These are phyloP conservation scores for Ilyonectria sp. DNA, from an alignment of 2,329 filamentous ascomycete genomes.

Conservation along the genomic window DNA sequence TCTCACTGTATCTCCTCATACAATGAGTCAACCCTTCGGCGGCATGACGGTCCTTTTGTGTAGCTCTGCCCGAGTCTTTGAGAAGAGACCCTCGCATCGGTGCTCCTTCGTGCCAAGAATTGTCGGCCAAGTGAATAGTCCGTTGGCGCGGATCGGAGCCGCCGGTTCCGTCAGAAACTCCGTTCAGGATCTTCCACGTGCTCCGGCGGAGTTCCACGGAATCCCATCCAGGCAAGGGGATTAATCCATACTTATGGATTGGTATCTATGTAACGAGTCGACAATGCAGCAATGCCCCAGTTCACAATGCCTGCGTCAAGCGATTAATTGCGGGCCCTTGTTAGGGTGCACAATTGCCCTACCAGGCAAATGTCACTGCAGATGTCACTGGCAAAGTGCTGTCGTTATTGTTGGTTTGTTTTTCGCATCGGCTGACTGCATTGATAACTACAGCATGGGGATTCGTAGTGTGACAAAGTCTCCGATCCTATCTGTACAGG, in stretches of 20 bases:
- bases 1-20: neutral
- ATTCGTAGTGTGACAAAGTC: too few species aligned
- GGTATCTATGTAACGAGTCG: neutral
- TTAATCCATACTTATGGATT: neutral
- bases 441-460: neutral
- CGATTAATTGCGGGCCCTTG: neutral
- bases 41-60: neutral
- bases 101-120: neutral
- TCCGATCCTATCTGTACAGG: too few species aligned
- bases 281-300: neutral
- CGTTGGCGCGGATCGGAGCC: neutral
- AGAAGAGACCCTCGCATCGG: neutral
- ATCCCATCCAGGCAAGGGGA: neutral
- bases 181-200: constrained; percentile 4
- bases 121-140: neutral
- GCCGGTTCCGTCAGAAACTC: neutral
- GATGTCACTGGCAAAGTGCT: neutral
- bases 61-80: neutral
- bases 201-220: neutral
- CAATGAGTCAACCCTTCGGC: neutral
- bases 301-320: neutral
- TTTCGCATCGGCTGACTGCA: neutral
- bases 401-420: neutral
- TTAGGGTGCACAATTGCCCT: neutral
- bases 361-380: neutral